Evolutionary conservation across 345 rosid species (phyloP).

Genomic region (Acer campestre): DNA sequence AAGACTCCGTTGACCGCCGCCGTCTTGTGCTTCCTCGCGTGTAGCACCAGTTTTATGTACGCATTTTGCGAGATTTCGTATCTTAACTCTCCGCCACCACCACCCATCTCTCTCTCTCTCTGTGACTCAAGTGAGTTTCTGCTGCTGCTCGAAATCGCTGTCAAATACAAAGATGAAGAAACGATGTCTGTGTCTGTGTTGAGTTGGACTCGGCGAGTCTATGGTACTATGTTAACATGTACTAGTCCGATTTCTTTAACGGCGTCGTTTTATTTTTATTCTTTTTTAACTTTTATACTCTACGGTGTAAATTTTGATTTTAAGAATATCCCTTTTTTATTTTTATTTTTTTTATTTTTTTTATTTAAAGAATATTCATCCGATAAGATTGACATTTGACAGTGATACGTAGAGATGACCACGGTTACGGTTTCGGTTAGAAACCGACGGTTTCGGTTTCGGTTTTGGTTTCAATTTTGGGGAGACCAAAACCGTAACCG

Average conservation of each 20-base stretch:
- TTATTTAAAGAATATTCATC: too few relatives aligned
- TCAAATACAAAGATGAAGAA: neutral
- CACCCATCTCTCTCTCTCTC: slow-evolving; percentile 10
- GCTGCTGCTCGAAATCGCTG: neutral
- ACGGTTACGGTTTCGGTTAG: too few relatives aligned
- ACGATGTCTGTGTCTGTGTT: neutral
- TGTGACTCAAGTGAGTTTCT: neutral
- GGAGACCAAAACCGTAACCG: too few relatives aligned
- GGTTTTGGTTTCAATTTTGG: too few relatives aligned
- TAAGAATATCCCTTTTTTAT: too few relatives aligned
- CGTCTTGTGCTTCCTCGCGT: slow-evolving; percentile 74
- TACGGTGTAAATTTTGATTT: too few relatives aligned
- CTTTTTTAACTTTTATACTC: too few relatives aligned
- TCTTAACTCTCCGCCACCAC: slow-evolving; percentile 56
- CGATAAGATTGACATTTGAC: too few relatives aligned
- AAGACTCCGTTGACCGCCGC: slow-evolving; percentile 90
- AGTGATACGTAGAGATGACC: too few relatives aligned
- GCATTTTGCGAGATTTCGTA: slow-evolving; percentile 88
- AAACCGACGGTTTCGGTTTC: too few relatives aligned
- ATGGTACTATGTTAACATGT: neutral
- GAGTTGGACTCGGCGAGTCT: neutral
- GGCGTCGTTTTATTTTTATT: neutral
- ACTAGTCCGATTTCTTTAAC: neutral
- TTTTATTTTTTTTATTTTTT: too few relatives aligned
- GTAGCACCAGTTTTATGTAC: slow-evolving; percentile 82